Evolutionary conservation across 805 yeast genomes (phyloP).

Genomic region (Candida tallmaniae): DNA sequence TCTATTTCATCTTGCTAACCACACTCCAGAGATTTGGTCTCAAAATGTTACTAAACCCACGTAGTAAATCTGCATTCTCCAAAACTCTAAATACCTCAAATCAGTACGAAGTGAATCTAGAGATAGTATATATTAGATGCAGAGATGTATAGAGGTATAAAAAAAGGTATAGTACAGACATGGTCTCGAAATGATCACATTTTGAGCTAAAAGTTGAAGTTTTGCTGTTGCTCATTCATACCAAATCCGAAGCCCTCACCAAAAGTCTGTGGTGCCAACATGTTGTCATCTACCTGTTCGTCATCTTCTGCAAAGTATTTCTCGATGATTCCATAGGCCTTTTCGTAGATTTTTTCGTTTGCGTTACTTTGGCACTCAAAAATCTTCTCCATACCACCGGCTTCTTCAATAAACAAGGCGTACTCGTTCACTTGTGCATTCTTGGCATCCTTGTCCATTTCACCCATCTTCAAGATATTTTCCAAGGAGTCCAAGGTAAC

Average conservation of each 20-base stretch:
- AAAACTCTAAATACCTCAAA: too few relatives aligned
- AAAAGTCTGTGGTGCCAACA: slow-evolving; percentile 68
- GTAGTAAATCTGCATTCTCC: too few relatives aligned
- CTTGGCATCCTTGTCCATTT: slow-evolving; percentile 76
- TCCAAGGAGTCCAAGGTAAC: slow-evolving; percentile 94
- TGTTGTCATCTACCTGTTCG: slow-evolving; percentile 61
- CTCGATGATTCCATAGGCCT: slow-evolving; percentile 86
- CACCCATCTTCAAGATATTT: slow-evolving; percentile 92
- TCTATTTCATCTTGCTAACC: too few relatives aligned
- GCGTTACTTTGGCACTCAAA: slow-evolving; percentile 87
- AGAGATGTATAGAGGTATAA: too few relatives aligned
- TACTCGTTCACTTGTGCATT: slow-evolving; percentile 73
- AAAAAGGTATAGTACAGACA: too few relatives aligned
- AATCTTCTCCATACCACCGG: slow-evolving; percentile 97
- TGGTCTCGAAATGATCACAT: too few relatives aligned
- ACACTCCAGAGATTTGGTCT: too few relatives aligned
- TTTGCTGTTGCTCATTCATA: slow-evolving; percentile 55
- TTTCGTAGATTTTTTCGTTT: slow-evolving; percentile 87
- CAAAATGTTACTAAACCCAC: too few relatives aligned
- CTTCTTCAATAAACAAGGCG: slow-evolving; percentile 92
- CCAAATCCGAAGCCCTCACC: slow-evolving; percentile 91
- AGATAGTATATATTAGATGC: too few relatives aligned
- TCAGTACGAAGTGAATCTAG: too few relatives aligned
- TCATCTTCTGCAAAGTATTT: slow-evolving; percentile 84
- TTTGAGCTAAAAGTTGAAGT: slow-evolving; percentile 46